Evolutionary conservation across 768 basidiomycete species (phyloP).

Genomic region (Leccinum rimulosum): DNA sequence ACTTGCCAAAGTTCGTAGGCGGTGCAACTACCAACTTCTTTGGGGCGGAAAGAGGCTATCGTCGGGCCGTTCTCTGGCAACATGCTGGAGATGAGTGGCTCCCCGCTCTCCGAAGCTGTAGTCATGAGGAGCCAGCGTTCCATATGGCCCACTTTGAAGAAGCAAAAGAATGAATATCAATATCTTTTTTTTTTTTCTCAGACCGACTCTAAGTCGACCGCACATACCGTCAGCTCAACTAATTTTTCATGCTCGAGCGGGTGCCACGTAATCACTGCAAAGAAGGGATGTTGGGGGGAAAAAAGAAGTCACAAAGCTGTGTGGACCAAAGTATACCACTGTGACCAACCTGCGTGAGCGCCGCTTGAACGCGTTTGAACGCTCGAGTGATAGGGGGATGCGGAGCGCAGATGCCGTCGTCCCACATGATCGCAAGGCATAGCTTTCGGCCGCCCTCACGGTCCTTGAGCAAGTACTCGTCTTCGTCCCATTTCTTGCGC

Average conservation of each 20-base stretch:
- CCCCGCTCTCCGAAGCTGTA: constrained; percentile 41
- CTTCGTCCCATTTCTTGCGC: constrained; percentile 59
- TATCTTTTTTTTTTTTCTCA: neutral
- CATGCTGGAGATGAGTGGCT: constrained; percentile 56
- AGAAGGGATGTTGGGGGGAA: neutral
- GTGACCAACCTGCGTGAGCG: constrained; percentile 62
- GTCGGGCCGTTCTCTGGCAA: constrained; percentile 28
- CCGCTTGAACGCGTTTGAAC: constrained; percentile 52
- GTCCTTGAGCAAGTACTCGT: constrained; percentile 54
- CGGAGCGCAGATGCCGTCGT: constrained; percentile 57
- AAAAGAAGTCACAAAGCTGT: neutral
- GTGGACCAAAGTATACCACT: constrained; percentile 41
- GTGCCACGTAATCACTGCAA: constrained; percentile 67
- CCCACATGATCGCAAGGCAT: constrained; percentile 64
- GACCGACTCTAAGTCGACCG: constrained; percentile 4
- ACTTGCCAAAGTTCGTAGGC: constrained; percentile 69
- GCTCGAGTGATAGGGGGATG: constrained; percentile 65
- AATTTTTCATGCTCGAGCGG: constrained; percentile 53
- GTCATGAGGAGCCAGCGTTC: constrained; percentile 41
- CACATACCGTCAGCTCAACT: constrained; percentile 39
- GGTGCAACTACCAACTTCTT: constrained; percentile 29
- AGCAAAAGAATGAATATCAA: neutral
- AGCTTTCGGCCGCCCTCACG: constrained; percentile 51
- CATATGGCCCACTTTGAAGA: constrained; percentile 39
- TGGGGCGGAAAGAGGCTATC: constrained; percentile 26